phyloP scores from a whole-genome alignment of 2,329 filamentous ascomycete genomes.

The Pyrenophora graminea region DNA sequence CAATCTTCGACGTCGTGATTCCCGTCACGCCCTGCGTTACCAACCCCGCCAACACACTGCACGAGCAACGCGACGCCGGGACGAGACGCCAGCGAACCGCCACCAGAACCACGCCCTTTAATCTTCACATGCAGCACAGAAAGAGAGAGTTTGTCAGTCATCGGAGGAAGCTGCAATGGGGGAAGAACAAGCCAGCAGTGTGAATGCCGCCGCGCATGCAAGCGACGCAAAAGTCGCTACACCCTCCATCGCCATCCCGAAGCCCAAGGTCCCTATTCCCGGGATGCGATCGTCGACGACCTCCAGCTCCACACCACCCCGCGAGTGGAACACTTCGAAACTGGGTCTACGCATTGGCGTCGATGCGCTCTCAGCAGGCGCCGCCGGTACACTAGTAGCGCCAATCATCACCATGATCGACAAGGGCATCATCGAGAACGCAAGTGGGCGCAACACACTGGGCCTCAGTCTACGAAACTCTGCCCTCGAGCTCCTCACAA shows the following conservation, averaged over 20 bases:
- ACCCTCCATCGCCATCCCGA: conserved; percentile 6
- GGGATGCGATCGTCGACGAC: conserved; percentile 1
- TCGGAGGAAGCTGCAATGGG: conserved; percentile 40
- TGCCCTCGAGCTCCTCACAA: conserved; percentile 59
- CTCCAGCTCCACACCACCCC: conserved; percentile 5
- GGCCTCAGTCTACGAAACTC: conserved; percentile 63
- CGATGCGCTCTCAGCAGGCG: conserved; percentile 70
- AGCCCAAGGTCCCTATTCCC: conserved; percentile 10
- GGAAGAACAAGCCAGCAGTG: conserved; percentile 22
- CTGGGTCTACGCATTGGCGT: conserved; percentile 68
- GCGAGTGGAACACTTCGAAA: conserved; percentile 74
- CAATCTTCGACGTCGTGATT: background rate
- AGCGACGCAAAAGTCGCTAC: conserved; percentile 2
- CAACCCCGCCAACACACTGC: no score
- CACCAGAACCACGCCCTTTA: background rate
- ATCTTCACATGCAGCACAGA: conserved; percentile 37
- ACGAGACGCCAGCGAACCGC: background rate
- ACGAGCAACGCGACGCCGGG: no score
- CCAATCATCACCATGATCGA: conserved; percentile 88
- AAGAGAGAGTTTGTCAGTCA: conserved; percentile 34
- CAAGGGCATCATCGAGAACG: conserved; percentile 77
- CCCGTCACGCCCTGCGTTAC: background rate
- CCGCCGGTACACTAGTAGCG: conserved; percentile 76
- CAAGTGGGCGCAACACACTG: conserved; percentile 69
- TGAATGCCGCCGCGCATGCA: background rate